These are phyloP conservation scores for Dryas drummondii DNA, from an alignment of 306 rosid species.

Conservation along the genomic window DNA sequence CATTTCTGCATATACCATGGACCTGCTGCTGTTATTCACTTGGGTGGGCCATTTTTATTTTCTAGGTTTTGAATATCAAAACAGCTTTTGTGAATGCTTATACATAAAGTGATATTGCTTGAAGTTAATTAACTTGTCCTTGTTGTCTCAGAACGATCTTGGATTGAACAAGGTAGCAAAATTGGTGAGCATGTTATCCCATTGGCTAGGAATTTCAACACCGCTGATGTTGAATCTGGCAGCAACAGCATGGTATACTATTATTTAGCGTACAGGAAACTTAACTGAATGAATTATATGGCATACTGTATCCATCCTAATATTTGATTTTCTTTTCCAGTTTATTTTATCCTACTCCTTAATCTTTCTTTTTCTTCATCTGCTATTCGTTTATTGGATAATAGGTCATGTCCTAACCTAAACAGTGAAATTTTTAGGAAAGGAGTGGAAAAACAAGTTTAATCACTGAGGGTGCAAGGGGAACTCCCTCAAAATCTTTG, in stretches of 20 bases:
- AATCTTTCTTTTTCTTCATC: neutral
- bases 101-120: neutral
- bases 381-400: neutral
- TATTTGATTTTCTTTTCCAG: neutral
- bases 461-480: conserved; percentile 37
- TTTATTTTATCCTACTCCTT: neutral
- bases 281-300: neutral
- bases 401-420: conserved; percentile 8
- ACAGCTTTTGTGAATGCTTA: neutral
- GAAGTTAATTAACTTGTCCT: conserved; percentile 16
- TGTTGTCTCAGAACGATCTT: conserved; percentile 60
- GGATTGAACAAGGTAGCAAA: conserved; percentile 87
- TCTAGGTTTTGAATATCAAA: neutral
- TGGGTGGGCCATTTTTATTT: neutral
- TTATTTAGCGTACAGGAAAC: neutral
- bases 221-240: conserved; percentile 57
- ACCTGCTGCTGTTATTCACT: conserved; percentile 19
- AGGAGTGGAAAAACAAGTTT: conserved; percentile 48
- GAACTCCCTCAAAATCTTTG: conserved; percentile 40
- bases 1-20: conserved; percentile 2
- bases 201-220: conserved; percentile 76
- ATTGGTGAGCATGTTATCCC: conserved; percentile 95
- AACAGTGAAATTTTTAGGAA: conserved; percentile 52
- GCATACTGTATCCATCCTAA: neutral
- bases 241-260: conserved; percentile 57